phyloP scores from a whole-genome alignment of 257 asterid genomes.

The Nicotiana benthamiana region DNA sequence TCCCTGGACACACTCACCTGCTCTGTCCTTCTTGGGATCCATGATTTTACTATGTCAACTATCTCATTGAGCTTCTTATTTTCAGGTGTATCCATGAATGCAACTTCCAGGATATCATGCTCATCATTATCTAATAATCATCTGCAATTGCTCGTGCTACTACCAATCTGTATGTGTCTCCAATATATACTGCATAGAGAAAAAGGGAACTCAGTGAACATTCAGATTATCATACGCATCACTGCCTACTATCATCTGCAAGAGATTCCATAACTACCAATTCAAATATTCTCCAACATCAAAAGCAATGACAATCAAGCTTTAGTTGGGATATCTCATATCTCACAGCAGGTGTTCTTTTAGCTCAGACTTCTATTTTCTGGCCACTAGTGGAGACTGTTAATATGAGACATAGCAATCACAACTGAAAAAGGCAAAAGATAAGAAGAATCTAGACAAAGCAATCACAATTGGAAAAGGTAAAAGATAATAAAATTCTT shows the following conservation, averaged over 20 bases:
- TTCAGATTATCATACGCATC: background rate
- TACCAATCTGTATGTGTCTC: constrained; percentile 5
- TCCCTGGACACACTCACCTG: constrained; percentile 78
- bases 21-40: constrained; percentile 74
- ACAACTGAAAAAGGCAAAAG: background rate
- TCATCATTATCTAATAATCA: constrained; percentile 40
- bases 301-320: background rate
- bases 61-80: constrained; percentile 47
- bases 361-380: background rate
- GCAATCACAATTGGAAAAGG: background rate
- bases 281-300: background rate
- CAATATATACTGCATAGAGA: constrained; percentile 29
- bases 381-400: background rate
- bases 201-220: constrained; percentile 3
- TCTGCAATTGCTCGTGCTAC: constrained; percentile 32
- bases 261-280: background rate
- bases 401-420: background rate
- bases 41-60: constrained; percentile 57
- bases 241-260: background rate
- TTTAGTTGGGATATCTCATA: background rate
- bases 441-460: background rate
- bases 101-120: constrained; percentile 22
- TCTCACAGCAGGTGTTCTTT: background rate
- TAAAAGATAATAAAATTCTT: background rate
- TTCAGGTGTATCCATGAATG: constrained; percentile 60